Evolutionary conservation across 768 basidiomycete species (phyloP).

Genomic region (Mycena filopes): DNA sequence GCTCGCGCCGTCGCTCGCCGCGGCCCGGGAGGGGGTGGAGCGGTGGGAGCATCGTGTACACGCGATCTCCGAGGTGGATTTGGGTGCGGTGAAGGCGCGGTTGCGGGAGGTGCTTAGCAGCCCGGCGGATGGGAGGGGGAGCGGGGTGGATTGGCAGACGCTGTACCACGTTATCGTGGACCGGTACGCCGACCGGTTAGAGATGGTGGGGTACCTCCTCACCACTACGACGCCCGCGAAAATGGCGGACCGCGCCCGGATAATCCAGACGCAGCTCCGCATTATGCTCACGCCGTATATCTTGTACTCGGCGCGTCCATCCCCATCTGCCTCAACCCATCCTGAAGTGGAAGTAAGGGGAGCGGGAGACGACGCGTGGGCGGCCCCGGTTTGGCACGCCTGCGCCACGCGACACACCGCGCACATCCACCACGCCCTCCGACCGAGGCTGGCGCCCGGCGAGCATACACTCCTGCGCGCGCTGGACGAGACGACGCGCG

Average conservation of each 20-base stretch:
- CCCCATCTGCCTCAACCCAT: too few species aligned
- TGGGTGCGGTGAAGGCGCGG: constrained; percentile 17
- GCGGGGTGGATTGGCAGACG: constrained; percentile 47
- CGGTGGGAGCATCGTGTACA: constrained; percentile 44
- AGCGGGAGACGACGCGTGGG: constrained; percentile 36
- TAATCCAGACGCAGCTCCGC: constrained; percentile 14
- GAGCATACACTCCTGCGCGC: constrained; percentile 40
- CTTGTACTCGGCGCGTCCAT: constrained; percentile 2
- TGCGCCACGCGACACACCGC: constrained; percentile 45
- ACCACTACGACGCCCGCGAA: background rate
- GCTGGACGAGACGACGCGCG: constrained; percentile 21
- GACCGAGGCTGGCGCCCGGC: constrained; percentile 37
- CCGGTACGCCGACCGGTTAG: constrained; percentile 44
- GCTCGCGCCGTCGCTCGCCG: constrained; percentile 42
- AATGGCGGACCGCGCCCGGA: background rate
- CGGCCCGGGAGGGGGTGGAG: constrained; percentile 35
- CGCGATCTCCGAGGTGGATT: constrained; percentile 39
- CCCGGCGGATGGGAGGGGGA: constrained; percentile 13
- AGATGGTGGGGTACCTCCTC: constrained; percentile 37
- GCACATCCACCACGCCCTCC: constrained; percentile 18
- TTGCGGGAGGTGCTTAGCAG: constrained; percentile 29
- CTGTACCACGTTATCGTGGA: constrained; percentile 43
- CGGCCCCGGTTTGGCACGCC: constrained; percentile 39
- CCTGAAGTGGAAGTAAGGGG: background rate
- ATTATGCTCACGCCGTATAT: constrained; percentile 17